These are phyloP conservation scores for Eremothecium sinecaudum DNA, from an alignment of 1,139 yeast species.

Conservation along the genomic window DNA sequence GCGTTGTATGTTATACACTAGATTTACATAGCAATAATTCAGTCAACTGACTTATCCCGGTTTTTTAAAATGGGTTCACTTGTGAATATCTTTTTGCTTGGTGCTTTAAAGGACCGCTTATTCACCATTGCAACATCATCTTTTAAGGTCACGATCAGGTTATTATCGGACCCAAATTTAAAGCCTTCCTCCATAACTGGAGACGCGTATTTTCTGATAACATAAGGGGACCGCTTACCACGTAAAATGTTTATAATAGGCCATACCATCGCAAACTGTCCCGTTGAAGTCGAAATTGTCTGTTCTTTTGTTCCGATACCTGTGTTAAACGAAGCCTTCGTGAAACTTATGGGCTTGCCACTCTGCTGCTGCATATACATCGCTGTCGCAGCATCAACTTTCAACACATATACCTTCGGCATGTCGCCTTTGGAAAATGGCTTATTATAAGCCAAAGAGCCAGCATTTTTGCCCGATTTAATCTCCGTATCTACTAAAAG, in stretches of 20 bases:
- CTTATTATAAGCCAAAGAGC: slow-evolving; percentile 54
- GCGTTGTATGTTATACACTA: too few species aligned
- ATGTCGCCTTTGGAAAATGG: slow-evolving; percentile 56
- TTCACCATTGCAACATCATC: slow-evolving; percentile 62
- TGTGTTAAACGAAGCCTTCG: slow-evolving; percentile 68
- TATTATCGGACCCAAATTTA: slow-evolving; percentile 60
- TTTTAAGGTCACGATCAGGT: slow-evolving; percentile 59
- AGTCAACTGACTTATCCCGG: too few species aligned
- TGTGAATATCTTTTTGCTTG: slow-evolving; percentile 36
- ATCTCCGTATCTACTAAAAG: slow-evolving; percentile 59
- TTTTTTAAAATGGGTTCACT: too few species aligned
- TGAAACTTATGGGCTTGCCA: slow-evolving; percentile 46
- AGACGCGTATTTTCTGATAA: slow-evolving; percentile 53
- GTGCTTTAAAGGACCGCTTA: slow-evolving; percentile 47
- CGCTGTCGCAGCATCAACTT: slow-evolving; percentile 62
- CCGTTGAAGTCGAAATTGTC: slow-evolving; percentile 64
- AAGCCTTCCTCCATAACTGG: slow-evolving; percentile 70
- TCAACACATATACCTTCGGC: slow-evolving; percentile 61
- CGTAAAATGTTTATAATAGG: slow-evolving; percentile 50
- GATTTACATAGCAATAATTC: too few species aligned
- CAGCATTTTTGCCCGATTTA: slow-evolving; percentile 51
- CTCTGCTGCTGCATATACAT: slow-evolving; percentile 51
- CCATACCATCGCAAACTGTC: slow-evolving; percentile 79
- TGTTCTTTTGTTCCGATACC: slow-evolving; percentile 57
- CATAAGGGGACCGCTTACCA: slow-evolving; percentile 49